Conservation (phyloP, 441 rosid genomes). For the Biscutella laevigata region DNA sequence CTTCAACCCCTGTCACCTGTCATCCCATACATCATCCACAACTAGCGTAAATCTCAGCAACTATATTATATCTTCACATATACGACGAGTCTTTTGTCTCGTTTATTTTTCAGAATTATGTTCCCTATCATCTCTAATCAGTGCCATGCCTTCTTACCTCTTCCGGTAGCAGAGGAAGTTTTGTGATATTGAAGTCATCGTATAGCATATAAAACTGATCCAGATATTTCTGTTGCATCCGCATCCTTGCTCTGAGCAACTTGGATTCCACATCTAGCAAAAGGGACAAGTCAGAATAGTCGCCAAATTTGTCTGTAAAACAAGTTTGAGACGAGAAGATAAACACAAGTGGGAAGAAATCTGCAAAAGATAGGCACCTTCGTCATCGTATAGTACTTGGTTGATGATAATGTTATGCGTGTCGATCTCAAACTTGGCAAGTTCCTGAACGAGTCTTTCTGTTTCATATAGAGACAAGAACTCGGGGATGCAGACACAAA, state of each 20-base stretch:
- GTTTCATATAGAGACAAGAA: conserved; percentile 96
- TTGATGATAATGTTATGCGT: conserved; percentile 93
- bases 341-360: neutral
- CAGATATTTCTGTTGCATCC: conserved; percentile 94
- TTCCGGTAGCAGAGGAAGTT: conserved; percentile 86
- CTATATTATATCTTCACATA: neutral
- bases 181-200: conserved; percentile 93
- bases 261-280: conserved; percentile 71
- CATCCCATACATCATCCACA: conserved; percentile 7
- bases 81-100: neutral
- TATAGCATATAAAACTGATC: conserved; percentile 97
- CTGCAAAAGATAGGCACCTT: conserved; percentile 37
- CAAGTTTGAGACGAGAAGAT: conserved; percentile 7
- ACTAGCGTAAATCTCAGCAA: neutral
- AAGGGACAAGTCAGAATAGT: conserved; percentile 7
- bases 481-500: conserved; percentile 98
- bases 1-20: conserved; percentile 91
- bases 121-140: conserved; percentile 4
- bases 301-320: neutral
- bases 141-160: conserved; percentile 46
- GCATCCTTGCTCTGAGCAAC: conserved; percentile 88
- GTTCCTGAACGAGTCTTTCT: conserved; percentile 97
- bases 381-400: conserved; percentile 85
- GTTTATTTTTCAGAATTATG: neutral
- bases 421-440: conserved; percentile 93